These are phyloP conservation scores for Sclerotinia borealis DNA, from an alignment of 2,329 filamentous ascomycete species.

Conservation along the genomic window DNA sequence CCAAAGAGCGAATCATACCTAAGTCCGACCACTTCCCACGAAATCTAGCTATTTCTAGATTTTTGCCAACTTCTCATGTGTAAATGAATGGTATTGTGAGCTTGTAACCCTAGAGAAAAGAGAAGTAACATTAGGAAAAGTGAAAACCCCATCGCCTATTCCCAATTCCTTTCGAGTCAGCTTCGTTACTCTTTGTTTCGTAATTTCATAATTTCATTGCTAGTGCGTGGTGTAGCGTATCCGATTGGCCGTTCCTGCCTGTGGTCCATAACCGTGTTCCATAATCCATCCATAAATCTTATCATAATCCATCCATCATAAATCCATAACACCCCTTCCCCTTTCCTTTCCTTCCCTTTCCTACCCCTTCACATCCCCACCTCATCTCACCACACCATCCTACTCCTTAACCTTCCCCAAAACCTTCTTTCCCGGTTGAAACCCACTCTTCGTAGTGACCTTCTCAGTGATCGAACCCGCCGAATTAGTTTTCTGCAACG, in stretches of 20 bases:
- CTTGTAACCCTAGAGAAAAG: neutral
- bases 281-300: neutral
- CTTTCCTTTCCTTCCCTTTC: too few relatives aligned
- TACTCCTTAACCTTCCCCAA: constrained; percentile 5
- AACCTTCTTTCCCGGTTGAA: constrained; percentile 7
- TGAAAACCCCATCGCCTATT: neutral
- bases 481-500: constrained; percentile 7
- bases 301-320: neutral
- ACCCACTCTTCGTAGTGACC: neutral
- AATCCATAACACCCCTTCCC: too few relatives aligned
- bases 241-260: too few relatives aligned
- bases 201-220: neutral
- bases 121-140: neutral
- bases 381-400: neutral
- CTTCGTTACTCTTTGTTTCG: neutral
- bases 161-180: neutral
- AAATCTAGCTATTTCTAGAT: constrained; percentile 1
- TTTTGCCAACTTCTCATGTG: neutral
- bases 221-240: neutral
- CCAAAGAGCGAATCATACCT: neutral
- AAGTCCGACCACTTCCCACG: too few relatives aligned
- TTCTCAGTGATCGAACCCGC: neutral
- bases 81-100: too few relatives aligned
- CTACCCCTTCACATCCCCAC: neutral
- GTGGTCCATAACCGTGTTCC: neutral